Evolutionary conservation across 1,139 yeast species (phyloP), one percentile per base, ranked within the genome.

Genomic region (Saccharomyces hybrid): DNA sequence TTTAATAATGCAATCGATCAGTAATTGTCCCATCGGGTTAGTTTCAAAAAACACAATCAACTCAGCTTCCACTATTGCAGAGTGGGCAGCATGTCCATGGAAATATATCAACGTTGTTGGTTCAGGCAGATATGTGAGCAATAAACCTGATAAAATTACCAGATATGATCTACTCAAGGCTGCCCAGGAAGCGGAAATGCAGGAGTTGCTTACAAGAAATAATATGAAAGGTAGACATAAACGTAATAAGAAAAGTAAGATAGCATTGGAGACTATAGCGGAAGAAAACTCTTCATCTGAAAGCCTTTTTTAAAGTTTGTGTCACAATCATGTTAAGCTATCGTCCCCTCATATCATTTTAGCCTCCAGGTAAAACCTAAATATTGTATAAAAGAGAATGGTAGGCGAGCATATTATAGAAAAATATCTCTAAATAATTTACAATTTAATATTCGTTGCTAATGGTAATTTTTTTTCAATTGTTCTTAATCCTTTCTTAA

Each of bases 81-180:
- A 20, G 23, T 38, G 44, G 44, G 25, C 11, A 20, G 44, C n/a
- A 38, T 38, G 44, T 6, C 44, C 44, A 38, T 38, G 44, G 44
- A 38, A 38, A 38, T 38, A 38, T 11, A 38, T 38, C 7, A 38
- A 38, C 44, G 44, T 16, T 38, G 44, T 51, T 42, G 59, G 59
- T 20, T 57, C 57, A 28, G 59, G 59, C 8, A 53, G 52, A 8
- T 55, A 55, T 28, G 57, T 47, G 7, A 56, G 59, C 47, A 55
- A 52, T 9, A 56, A 56, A 27, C 59, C 59, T 16, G 47, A 51
- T 28, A 53, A 53, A 5, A 55, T 56, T n/a, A 56, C 59, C 7
- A 51, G 59, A 29, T 51, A 42, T 25, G 59, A 56, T 26, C 48
- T 56, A 5, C 51, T 56, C 26, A 49, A 49, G 14, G 53, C 50